Percentiles rank a stretch among this genome's conserved stretches.
phyloP scores from a whole-genome alignment of 129 eudicot species.

The Oenanthe sinensis region DNA sequence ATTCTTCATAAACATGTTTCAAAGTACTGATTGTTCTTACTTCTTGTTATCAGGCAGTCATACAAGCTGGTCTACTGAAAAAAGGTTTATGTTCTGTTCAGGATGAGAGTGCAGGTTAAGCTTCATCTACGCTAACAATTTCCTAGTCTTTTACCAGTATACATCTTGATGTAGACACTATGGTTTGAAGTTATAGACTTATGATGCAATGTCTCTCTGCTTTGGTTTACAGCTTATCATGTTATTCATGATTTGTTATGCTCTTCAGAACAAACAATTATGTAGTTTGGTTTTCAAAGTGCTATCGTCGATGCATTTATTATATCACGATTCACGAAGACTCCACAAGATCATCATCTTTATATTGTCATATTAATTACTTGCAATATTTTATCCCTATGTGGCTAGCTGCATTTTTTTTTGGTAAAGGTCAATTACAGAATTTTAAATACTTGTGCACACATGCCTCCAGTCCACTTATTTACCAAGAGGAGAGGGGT shows the following conservation, averaged over 20 bases:
- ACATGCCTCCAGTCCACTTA: too few species aligned
- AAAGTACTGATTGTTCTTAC: constrained; percentile 14
- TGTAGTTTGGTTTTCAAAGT: neutral
- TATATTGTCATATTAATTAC: neutral
- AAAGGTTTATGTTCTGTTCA: constrained; percentile 90
- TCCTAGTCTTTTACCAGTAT: neutral
- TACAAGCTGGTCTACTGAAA: constrained; percentile 80
- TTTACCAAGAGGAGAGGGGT: too few species aligned
- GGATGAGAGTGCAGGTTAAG: constrained; percentile 93
- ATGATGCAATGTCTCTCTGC: neutral
- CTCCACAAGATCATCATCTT: neutral
- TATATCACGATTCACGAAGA: neutral
- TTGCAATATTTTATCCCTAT: neutral
- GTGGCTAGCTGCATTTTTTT: too few species aligned
- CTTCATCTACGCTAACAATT: neutral
- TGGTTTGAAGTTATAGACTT: neutral
- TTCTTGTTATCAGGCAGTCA: constrained; percentile 38
- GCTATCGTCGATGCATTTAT: neutral
- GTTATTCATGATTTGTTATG: neutral
- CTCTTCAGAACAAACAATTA: neutral
- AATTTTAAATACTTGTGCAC: too few species aligned
- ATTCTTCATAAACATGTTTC: neutral
- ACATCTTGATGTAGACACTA: neutral
- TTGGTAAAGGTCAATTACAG: too few species aligned
- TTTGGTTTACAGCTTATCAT: neutral